Evolutionary conservation across 2,329 filamentous ascomycete genomes (phyloP), one percentile per base, ranked within the genome.

Genomic region (Ascochyta fabae): DNA sequence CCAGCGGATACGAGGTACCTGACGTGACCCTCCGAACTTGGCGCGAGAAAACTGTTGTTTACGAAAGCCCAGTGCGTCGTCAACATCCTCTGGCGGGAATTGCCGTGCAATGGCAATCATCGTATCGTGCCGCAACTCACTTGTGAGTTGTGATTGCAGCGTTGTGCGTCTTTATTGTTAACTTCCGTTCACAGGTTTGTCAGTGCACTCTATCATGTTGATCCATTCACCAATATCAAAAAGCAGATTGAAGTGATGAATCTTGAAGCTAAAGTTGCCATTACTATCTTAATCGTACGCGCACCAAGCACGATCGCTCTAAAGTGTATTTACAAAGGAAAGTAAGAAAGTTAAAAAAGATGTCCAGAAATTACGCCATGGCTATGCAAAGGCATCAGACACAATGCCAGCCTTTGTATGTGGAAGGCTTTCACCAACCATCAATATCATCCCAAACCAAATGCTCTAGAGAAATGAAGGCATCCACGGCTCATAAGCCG

Each of bases 371-470:
- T 40, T 65, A 65, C 64, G 59, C 67, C 66, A 40, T 34, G 56
- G 60, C 63, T 64, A 66, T 68, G 67, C 66, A 64, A 62, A 46
- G 55, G 40, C 41, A 61, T 29, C 33, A 56, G 31, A 56, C 48
- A 55, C 53, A 41, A 29, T 59, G 29, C 53, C 45, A 40, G 39
- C 54, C 29, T 39, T 34, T 55, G 35, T 51, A 48, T 24, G 24
- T 39, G 50, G 23, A 29, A 24, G 19, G 29, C 44, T 46, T 56
- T 57, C 15, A 47, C 13, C 41, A 19, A 35, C 52, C 51, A 41
- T 24, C 24, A 38, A 23, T 22, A 24, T 31, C 43, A 45, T 46
- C 41, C 29, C 27, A 39, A 58, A 56, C 34, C n/a, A 22, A 12
- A 31, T 38, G 38, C 55, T 53, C 46, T 50, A 44, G 16, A 36